Evolutionary conservation across 495 filamentous ascomycete genomes (phyloP), one percentile per base, ranked within the genome.

Genomic region (Cercophora samala): DNA sequence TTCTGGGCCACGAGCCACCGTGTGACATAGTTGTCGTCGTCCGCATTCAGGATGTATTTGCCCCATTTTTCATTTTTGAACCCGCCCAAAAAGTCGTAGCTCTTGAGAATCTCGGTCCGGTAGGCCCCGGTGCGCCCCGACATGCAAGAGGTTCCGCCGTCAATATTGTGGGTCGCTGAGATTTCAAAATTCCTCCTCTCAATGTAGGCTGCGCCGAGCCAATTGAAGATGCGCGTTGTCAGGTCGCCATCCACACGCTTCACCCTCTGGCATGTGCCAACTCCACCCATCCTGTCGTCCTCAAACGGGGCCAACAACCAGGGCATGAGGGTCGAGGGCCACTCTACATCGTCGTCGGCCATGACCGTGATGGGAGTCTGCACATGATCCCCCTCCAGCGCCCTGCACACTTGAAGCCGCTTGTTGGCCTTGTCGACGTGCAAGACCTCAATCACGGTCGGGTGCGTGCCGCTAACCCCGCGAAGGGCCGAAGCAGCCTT

Each of bases 261-360:
- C 66, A 95, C 84, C 59, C 90, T 80, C 78, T 96, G 92, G 70
- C 89, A 92, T 29, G 92, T 91, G 3, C 91, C 91, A 64, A 93
- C 92, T 17, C 90, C 92, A 56, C 92, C 92, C 58, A 91, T 90
- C 62, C 81, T 78, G 3, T 87, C 81, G 70, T 93, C 87, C 71
- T 95, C 91, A 67, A 96, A 93, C 0, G 92, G 90, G 0, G 92
- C 92, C 65, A 96, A 81, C 58, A 95, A 88, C 90, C 92, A 96
- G 19, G 87, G 86, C 32, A 93, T 83, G 53, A 93, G 84, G 4
- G 86, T 91, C 3, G 78, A 76, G 1, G 91, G 92, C 90, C 92
- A 94, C 68, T 86, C 88, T 62, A 96, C 92, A 74, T 96, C 92
- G 78, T 95, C 92, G 74, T 96, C 92, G 24, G 90, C 90, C 74